A percentile compares a stretch with the other conserved stretches of the same genome.
Conservation (phyloP, 148 eudicot species). For the Rhododendron griersonianum region DNA sequence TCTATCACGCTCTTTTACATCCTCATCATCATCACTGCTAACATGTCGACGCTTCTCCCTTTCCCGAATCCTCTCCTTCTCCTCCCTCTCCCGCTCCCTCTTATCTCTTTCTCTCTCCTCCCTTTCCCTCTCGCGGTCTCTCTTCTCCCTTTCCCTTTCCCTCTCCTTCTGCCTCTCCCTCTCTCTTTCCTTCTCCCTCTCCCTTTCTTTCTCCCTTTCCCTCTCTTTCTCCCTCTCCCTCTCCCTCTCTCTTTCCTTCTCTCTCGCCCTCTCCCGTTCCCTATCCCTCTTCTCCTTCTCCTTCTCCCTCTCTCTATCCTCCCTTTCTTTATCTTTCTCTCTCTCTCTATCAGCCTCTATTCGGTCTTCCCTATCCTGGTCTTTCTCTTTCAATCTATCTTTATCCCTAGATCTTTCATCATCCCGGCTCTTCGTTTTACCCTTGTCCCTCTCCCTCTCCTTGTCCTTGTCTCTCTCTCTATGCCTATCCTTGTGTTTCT, state of each 20-base stretch:
- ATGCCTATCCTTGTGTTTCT: slow-evolving; percentile 27
- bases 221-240: not conserved
- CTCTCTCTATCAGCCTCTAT: slow-evolving; percentile 25
- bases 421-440: slow-evolving; percentile 18
- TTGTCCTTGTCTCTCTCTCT: slow-evolving; percentile 19
- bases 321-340: slow-evolving; percentile 23
- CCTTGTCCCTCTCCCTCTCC: slow-evolving; percentile 7
- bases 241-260: not conserved
- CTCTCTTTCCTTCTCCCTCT: slow-evolving; percentile 12
- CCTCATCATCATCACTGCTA: slow-evolving; percentile 37
- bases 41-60: slow-evolving; percentile 40
- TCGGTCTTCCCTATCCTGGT: slow-evolving; percentile 3
- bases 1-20: slow-evolving; percentile 45
- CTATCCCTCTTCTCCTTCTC: slow-evolving; percentile 4
- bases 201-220: not conserved
- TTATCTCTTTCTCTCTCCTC: slow-evolving; percentile 6
- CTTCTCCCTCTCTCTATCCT: slow-evolving; percentile 17
- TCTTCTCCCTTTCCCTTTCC: not conserved
- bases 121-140: not conserved
- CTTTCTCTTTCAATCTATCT: slow-evolving; percentile 17
- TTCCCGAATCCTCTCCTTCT: slow-evolving; percentile 28
- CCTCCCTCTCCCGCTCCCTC: slow-evolving; percentile 2
- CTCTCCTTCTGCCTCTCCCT: slow-evolving; percentile 5
- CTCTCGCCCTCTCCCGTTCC: not conserved
- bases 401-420: slow-evolving; percentile 23